Evolutionary conservation across 352 stramenopile species (phyloP), one percentile per base, ranked within the genome.

Genomic region (Phytopythium montanum): DNA sequence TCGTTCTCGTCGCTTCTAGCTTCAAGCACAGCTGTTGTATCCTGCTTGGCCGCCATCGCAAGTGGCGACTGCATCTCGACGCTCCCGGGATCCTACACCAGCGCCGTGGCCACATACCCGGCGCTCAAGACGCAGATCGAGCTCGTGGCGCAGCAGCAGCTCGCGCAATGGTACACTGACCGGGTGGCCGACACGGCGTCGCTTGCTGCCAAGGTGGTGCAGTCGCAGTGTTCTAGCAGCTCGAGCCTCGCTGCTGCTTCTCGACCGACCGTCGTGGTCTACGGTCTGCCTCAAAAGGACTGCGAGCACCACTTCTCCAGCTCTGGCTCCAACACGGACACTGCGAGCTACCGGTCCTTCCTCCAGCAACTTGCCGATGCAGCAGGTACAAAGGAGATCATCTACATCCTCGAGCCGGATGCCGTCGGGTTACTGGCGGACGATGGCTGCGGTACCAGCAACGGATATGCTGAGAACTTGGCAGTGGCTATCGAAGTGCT

Each of bases 381-480:
- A n/a, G 56, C 76, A 8, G 69, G 72, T 10, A 58, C 69, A 29
- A 73, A 65, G 19, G 65, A 82, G 41, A 64, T 79, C 12, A 45
- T 87, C 5, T 87, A 85, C 55, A 70, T 90, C n/a, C 63, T 90
- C 34, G 77, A 90, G 53, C 77, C 77, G 0, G 75, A 84, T 33
- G 77, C 80, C 0, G 62, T 87, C 12, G 76, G 80, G 1, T 58
- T 88, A 16, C 48, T 85, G 0, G 74, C 66, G 5, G 65, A 77
- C 21, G 59, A 41, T 13, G 69, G 64, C 23, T 90, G 78, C 36
- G 77, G 61, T 5, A 63, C 68, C 26, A 53, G 56, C 12, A 69
- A 79, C 16, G 66, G 70, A 0, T 90, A 90, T 60, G 51, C 57
- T 2, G 64, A 59, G 5, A 90, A 87, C 57, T 61, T 90, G 53